Conservation (phyloP, 257 asterid species). For the Gentiana dahurica region DNA sequence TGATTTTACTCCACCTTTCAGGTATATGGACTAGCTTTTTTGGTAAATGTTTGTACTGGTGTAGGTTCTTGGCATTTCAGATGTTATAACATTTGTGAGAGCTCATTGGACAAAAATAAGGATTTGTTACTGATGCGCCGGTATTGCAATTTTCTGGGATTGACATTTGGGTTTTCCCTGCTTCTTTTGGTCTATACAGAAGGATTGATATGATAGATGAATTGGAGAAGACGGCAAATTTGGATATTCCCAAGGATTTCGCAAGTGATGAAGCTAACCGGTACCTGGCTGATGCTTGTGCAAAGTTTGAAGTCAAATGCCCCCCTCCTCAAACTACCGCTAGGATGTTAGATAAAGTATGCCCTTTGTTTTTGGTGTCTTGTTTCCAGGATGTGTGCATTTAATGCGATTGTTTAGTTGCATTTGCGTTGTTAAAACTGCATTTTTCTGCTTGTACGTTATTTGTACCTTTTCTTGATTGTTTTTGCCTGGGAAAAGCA, state of each 20-base stretch:
- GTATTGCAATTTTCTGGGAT: conserved; percentile 1
- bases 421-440: not conserved
- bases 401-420: not conserved
- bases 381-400: not conserved
- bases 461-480: too few species aligned
- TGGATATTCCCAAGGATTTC: conserved; percentile 78
- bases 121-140: not conserved
- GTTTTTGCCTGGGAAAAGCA: too few species aligned
- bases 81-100: too few species aligned
- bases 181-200: conserved; percentile 23
- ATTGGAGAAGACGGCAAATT: conserved; percentile 69
- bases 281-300: conserved; percentile 65
- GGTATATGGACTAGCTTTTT: conserved; percentile 29
- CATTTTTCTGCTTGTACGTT: not conserved
- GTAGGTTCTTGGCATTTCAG: too few species aligned
- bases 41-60: not conserved
- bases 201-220: conserved; percentile 91
- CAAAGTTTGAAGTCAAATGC: conserved; percentile 65
- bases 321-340: conserved; percentile 91
- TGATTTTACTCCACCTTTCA: conserved; percentile 97
- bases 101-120: too few species aligned
- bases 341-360: conserved; percentile 79
- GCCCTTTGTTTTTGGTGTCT: not conserved
- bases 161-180: not conserved
- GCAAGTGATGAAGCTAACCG: conserved; percentile 66